Percentiles rank a stretch among this genome's conserved stretches.
Conservation (phyloP, 345 rosid genomes). For the Ceriops tagal region DNA sequence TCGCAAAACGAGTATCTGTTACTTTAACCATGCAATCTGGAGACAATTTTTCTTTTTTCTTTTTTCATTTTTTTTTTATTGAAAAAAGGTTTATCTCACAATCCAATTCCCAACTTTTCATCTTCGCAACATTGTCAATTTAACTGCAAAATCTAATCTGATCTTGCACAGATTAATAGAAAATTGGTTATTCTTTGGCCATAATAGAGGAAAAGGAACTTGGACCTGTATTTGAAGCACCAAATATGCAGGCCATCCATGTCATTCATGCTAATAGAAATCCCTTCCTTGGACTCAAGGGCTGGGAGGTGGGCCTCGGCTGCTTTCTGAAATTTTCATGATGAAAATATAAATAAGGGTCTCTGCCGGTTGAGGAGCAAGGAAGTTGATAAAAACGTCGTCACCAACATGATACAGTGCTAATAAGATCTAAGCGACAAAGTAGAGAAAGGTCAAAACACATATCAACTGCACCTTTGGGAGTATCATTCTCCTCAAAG, state of each 20-base stretch:
- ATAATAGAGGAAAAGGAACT: not conserved
- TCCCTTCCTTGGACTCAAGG: slow-evolving; percentile 89
- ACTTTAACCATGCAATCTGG: too few species aligned
- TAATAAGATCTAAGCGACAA: too few species aligned
- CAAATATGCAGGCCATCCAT: slow-evolving; percentile 72
- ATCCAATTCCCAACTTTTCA: too few species aligned
- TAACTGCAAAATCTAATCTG: too few species aligned
- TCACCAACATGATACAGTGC: not conserved
- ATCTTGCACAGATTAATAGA: too few species aligned
- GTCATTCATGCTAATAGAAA: slow-evolving; percentile 73
- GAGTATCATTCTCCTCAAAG: slow-evolving; percentile 85
- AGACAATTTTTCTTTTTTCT: too few species aligned
- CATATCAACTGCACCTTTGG: slow-evolving; percentile 58
- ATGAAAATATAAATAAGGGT: not conserved
- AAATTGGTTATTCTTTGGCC: not conserved
- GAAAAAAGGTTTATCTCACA: too few species aligned
- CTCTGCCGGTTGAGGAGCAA: too few species aligned
- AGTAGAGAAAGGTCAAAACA: too few species aligned
- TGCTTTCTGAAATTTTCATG: slow-evolving; percentile 54
- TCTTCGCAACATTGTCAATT: not conserved
- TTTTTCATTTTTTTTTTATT: too few species aligned
- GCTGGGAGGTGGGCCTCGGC: slow-evolving; percentile 85
- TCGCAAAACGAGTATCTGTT: not conserved
- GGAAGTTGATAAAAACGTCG: too few species aligned
- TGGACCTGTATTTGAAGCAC: slow-evolving; percentile 90